Conservation (phyloP, 2,329 filamentous ascomycete genomes). For the Dryadomyces sulphureus region DNA sequence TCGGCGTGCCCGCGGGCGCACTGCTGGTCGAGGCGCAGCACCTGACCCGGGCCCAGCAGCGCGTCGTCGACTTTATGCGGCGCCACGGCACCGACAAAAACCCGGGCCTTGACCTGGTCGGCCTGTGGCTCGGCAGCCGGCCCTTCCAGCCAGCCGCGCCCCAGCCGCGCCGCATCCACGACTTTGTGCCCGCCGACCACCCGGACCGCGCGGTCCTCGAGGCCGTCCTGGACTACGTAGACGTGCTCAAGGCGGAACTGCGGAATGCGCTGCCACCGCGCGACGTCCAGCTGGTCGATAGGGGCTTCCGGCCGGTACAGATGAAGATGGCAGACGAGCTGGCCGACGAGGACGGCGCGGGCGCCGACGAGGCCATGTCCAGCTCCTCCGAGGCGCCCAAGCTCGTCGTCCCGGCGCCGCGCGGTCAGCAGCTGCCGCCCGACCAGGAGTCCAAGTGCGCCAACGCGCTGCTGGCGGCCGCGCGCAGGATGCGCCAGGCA, state of each 20-base stretch:
- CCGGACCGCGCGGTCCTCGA: no score
- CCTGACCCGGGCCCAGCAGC: conserved; percentile 30
- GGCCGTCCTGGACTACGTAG: no score
- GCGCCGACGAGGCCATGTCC: not conserved
- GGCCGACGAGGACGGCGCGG: not conserved
- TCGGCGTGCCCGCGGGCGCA: conserved; percentile 6
- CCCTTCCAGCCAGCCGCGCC: conserved; percentile 5
- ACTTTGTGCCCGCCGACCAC: not conserved
- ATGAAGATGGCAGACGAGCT: not conserved
- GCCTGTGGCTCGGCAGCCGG: conserved; percentile 31
- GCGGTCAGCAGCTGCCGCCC: not conserved
- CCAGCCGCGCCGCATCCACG: not conserved
- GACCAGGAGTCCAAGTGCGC: conserved; percentile 18
- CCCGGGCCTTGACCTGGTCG: conserved; percentile 18
- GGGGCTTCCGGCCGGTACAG: conserved; percentile 24
- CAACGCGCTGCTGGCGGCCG: conserved; percentile 29
- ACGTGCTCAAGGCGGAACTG: not conserved
- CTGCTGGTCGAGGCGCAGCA: conserved; percentile 16
- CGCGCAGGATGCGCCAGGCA: conserved; percentile 13
- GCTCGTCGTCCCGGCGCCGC: not conserved
- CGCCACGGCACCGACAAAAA: conserved; percentile 18
- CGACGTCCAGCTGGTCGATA: conserved; percentile 13
- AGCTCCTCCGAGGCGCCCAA: no score
- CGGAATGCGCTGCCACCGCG: conserved; percentile 21
- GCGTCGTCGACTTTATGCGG: conserved; percentile 24